These are phyloP conservation scores for Aspergillus ochraceus DNA, from an alignment of 2,329 filamentous ascomycete genomes.

Conservation along the genomic window DNA sequence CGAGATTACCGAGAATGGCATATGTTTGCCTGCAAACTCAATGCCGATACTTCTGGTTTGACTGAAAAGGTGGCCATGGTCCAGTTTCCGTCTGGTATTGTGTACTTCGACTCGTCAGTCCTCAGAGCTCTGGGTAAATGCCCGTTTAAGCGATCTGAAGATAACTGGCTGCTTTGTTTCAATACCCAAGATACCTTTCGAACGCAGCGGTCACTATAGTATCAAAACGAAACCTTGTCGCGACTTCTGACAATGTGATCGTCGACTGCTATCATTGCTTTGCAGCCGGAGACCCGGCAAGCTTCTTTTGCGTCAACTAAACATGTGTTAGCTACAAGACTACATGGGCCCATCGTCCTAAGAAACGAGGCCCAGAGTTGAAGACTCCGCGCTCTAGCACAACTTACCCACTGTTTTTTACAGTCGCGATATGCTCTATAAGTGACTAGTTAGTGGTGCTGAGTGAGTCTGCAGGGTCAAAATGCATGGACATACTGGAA, in stretches of 20 bases:
- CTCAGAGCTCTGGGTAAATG: not conserved
- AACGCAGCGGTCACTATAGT: too few species aligned
- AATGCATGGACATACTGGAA: slow-evolving; percentile 73
- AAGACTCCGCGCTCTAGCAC: not conserved
- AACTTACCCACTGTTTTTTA: slow-evolving; percentile 87
- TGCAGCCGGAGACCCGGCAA: slow-evolving; percentile 4
- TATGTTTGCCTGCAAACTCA: slow-evolving; percentile 6
- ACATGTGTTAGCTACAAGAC: slow-evolving; percentile 8
- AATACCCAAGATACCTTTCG: not conserved
- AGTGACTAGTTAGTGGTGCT: not conserved
- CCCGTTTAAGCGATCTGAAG: not conserved
- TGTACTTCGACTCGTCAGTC: not conserved
- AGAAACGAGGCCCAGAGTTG: not conserved
- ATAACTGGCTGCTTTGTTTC: not conserved
- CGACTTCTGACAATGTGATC: not conserved
- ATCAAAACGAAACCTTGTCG: too few species aligned
- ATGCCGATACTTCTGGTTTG: not conserved
- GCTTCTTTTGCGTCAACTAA: slow-evolving; percentile 34
- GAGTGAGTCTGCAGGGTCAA: not conserved
- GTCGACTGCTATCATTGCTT: slow-evolving; percentile 6
- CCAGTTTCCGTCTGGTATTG: not conserved
- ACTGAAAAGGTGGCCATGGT: not conserved
- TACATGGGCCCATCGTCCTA: not conserved
- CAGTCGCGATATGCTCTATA: slow-evolving; percentile 86
- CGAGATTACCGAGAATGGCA: slow-evolving; percentile 2